Evolutionary conservation across 768 basidiomycete species (phyloP), one percentile per base, ranked within the genome.

Genomic region (Symmetrospora coprosmae): DNA sequence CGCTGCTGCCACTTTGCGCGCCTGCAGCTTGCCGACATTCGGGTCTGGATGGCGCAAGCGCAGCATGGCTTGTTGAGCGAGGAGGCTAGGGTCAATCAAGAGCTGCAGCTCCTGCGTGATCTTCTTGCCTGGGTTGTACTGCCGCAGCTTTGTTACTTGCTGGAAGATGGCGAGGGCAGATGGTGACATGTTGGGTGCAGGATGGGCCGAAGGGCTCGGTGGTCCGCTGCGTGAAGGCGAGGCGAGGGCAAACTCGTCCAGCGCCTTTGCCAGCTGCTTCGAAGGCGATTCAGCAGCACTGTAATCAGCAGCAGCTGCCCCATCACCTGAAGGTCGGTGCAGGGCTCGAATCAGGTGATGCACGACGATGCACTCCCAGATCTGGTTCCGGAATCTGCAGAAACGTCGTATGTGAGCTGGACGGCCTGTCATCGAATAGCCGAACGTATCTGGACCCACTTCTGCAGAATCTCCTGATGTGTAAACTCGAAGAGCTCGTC

Each of bases 1-100:
- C 4, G 49, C 49, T n/a, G 25, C 55, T 27, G 19, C 41, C 31
- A 17, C 55, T 31, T 58, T 58, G 14, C 55, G 38, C 2, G 28
- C 43, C 21, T 58, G 21, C 37, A 58, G 30, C 43, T 58, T 58
- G 34, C 55, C 55, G 17, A 47, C 43, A 27, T 58, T 58, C 14
- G 39, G 55, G 19, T 58, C 55, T 8, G 25, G 25, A 23, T 58
- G 31, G 11, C 17, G 43, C 6, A 58, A 43, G 37, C 31, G 41
- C 25, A n/a, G 40, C 11, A 23, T 4, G 7, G 55, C 55, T 6
- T 30, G 25, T 4, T 13, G 4, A 6, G 55, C 55, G 3, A 31
- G 28, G 4, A 17, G 25, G 17, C 30, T 9, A 2, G 55, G 55
- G 17, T 58, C 40, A 6, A 58, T 41, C 5, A 58, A 8, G 19